Evolutionary conservation across 2,329 filamentous ascomycete genomes (phyloP), one percentile per base, ranked within the genome.

Genomic region (Diplodia corticola): DNA sequence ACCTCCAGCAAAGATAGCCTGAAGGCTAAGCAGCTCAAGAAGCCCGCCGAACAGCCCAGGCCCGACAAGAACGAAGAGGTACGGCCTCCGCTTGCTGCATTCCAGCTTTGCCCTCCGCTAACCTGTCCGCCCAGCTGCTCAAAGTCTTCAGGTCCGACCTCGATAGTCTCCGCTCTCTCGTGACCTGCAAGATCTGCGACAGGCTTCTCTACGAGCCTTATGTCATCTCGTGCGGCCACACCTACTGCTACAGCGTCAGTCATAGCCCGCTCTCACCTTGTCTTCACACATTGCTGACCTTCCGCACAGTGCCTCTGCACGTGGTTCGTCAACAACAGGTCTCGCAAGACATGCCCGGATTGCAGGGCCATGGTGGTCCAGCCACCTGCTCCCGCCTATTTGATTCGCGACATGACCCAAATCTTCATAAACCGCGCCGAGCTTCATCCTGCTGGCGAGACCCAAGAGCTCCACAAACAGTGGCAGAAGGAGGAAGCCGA

Each of bases 151-250:
- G 71, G 68, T 69, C 79, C 53, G 86, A 90, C 74, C 83, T 91
- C 53, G 83, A 88, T 70, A 82, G 84, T 70, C 84, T 91, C 68
- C 83, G 87, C 69, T 79, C 77, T 33, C 80, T 89, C 35, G 79
- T 89, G 71, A 88, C 86, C 66, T 91, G 89, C 79, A 87, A 88
- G 69, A 88, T 91, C 69, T 91, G 89, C 76, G 85, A 89, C 70
- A 84, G 86, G 65, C 83, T 88, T 57, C 82, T 91, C 59, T 90
- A 90, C 76, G 88, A 91, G 75, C 89, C 89, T 1, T 91, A 87
- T 76, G 88, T 86, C 20, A 82, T 90, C 63, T 82, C 82, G 6
- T 91, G 89, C 71, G 89, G 89, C 3, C 89, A 91, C 74, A 90
- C 88, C 6, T 91, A 89, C 76, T 91, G 89, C 78, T 91, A 91